Conservation (phyloP, 2,329 filamentous ascomycete species). For the Simplicillium aogashimaense region DNA sequence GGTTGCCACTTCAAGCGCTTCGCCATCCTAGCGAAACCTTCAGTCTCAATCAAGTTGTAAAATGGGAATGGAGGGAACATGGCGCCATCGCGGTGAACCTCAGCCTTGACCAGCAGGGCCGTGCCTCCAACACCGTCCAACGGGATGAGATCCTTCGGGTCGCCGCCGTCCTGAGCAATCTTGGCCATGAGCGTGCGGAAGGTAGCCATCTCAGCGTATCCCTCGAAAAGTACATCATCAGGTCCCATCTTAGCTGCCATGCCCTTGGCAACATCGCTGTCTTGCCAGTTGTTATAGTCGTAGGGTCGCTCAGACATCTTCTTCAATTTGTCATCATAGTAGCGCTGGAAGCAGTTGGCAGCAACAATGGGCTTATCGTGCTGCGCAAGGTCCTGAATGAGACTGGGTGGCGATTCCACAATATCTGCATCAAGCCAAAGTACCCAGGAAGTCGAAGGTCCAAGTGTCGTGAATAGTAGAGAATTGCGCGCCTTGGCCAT, state of each 20-base stretch:
- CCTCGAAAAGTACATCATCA: conserved; percentile 89
- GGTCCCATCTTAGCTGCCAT: conserved; percentile 72
- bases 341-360: conserved; percentile 92
- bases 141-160: conserved; percentile 54
- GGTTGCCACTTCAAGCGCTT: conserved; percentile 75
- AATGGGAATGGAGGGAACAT: conserved; percentile 98
- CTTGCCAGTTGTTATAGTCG: conserved; percentile 97
- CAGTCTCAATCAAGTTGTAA: conserved; percentile 94
- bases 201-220: conserved; percentile 86
- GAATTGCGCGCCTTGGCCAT: conserved; percentile 95
- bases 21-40: conserved; percentile 97
- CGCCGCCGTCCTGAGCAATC: conserved; percentile 50
- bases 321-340: conserved; percentile 58
- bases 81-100: conserved; percentile 92
- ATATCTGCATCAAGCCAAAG: conserved; percentile 93
- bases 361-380: conserved; percentile 89
- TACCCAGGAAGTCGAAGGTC: conserved; percentile 88
- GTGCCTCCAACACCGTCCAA: conserved; percentile 93
- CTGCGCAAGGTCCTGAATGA: conserved; percentile 84
- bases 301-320: conserved; percentile 72
- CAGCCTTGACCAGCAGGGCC: conserved; percentile 85
- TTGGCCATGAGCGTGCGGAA: conserved; percentile 88
- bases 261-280: conserved; percentile 69
- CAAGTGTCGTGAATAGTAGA: conserved; percentile 87
- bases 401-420: conserved; percentile 69